A percentile compares a stretch with the other conserved stretches of the same genome.
Evolutionary conservation across 2,329 filamentous ascomycete species (phyloP).

Genomic region (Ciborinia camelliae): DNA sequence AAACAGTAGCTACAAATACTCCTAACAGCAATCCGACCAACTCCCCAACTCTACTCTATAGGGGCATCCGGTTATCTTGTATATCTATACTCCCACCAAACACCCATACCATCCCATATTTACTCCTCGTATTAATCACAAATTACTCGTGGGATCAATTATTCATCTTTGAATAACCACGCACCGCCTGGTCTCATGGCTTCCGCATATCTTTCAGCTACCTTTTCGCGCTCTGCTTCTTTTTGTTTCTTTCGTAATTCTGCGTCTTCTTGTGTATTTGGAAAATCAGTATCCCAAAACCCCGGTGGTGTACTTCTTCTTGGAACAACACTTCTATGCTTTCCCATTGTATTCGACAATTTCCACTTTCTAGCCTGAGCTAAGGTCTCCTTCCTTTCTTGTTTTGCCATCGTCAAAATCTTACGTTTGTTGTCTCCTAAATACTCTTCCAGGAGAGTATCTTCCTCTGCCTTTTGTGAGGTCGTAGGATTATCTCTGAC

Average conservation of each 20-base stretch:
- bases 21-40: not conserved
- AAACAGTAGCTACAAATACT: not conserved
- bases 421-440: slow-evolving; percentile 55
- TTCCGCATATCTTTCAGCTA: slow-evolving; percentile 74
- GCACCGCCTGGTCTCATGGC: slow-evolving; percentile 72
- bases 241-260: slow-evolving; percentile 62
- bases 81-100: slow-evolving; percentile 1
- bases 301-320: slow-evolving; percentile 74
- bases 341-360: slow-evolving; percentile 72
- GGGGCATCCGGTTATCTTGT: not conserved
- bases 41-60: not conserved
- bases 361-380: slow-evolving; percentile 71
- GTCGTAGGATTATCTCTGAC: slow-evolving; percentile 25
- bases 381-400: slow-evolving; percentile 64
- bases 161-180: slow-evolving; percentile 81
- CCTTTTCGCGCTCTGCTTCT: slow-evolving; percentile 58
- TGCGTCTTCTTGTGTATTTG: slow-evolving; percentile 75
- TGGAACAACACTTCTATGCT: slow-evolving; percentile 71
- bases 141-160: not conserved
- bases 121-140: not conserved
- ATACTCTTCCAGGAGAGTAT: slow-evolving; percentile 52
- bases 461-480: slow-evolving; percentile 42
- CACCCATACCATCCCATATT: not conserved
- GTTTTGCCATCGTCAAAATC: slow-evolving; percentile 53
- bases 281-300: slow-evolving; percentile 90